Evolutionary conservation across 2,329 filamentous ascomycete species (phyloP).

Genomic region (Botrytis tulipae): DNA sequence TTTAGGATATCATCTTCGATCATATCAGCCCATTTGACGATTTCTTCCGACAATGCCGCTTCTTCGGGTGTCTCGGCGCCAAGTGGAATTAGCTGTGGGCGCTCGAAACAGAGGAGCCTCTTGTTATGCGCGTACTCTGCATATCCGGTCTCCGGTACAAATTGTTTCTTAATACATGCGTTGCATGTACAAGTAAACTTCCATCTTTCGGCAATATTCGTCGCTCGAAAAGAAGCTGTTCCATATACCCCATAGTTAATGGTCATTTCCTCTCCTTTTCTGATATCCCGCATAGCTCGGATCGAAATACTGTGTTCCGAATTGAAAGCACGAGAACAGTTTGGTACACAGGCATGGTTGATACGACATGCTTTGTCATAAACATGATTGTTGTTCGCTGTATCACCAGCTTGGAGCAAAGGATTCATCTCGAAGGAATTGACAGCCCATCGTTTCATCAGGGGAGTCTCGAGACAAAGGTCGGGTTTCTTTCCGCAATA

Average conservation of each 20-base stretch:
- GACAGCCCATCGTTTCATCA: neutral
- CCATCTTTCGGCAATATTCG: neutral
- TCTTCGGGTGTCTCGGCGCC: neutral
- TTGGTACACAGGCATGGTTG: neutral
- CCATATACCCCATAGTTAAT: neutral
- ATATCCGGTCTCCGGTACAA: neutral
- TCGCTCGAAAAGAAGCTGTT: fast-evolving
- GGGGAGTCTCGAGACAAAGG: neutral
- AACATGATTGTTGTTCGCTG: neutral
- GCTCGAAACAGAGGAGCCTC: neutral
- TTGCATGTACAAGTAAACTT: neutral
- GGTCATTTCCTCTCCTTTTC: neutral
- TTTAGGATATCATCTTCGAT: neutral
- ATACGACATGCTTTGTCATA: neutral
- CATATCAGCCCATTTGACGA: neutral
- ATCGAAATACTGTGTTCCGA: neutral
- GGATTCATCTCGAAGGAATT: neutral
- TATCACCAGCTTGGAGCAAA: neutral
- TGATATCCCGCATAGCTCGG: neutral
- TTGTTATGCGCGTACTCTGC: neutral
- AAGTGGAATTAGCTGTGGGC: neutral
- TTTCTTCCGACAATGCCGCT: neutral
- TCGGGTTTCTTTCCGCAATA: neutral
- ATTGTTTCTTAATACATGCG: neutral
- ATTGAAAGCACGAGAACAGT: neutral